A percentile compares a stretch with the other conserved stretches of the same genome.
Conservation (phyloP, 257 asterid species). For the Solanum appendiculatum region DNA sequence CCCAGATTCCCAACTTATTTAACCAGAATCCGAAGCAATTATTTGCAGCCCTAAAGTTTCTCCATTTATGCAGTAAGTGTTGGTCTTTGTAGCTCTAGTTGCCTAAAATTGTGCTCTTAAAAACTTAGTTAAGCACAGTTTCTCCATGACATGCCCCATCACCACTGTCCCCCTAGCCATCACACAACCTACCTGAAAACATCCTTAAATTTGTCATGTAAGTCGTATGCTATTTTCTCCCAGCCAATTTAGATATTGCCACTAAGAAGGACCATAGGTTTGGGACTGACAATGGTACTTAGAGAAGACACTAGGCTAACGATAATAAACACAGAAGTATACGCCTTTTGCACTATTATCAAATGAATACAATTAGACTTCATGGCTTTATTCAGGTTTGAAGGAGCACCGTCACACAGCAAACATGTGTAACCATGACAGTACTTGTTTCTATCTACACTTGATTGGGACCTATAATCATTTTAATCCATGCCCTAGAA, state of each 20-base stretch:
- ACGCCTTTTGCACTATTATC: neutral
- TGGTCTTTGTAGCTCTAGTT: neutral
- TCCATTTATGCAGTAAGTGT: neutral
- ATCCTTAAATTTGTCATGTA: neutral
- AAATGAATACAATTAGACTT: neutral
- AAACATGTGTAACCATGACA: neutral
- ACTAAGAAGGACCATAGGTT: neutral
- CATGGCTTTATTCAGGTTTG: neutral
- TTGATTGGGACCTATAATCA: neutral
- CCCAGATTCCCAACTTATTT: neutral
- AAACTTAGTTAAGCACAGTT: neutral
- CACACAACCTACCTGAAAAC: neutral
- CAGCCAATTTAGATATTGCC: neutral
- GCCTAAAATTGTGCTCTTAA: neutral
- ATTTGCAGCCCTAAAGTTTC: neutral
- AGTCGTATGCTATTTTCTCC: neutral
- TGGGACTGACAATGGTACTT: neutral
- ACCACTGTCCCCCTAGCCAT: neutral
- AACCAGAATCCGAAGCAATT: neutral
- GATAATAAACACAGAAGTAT: neutral
- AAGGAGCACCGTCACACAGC: neutral
- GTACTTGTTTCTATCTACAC: neutral
- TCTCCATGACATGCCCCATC: neutral
- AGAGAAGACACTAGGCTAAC: neutral
- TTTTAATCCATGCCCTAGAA: neutral